A percentile compares a stretch with the other conserved stretches of the same genome.
These are phyloP conservation scores for Phytomonas sp. DNA, from an alignment of 208 protist species.

Conservation along the genomic window DNA sequence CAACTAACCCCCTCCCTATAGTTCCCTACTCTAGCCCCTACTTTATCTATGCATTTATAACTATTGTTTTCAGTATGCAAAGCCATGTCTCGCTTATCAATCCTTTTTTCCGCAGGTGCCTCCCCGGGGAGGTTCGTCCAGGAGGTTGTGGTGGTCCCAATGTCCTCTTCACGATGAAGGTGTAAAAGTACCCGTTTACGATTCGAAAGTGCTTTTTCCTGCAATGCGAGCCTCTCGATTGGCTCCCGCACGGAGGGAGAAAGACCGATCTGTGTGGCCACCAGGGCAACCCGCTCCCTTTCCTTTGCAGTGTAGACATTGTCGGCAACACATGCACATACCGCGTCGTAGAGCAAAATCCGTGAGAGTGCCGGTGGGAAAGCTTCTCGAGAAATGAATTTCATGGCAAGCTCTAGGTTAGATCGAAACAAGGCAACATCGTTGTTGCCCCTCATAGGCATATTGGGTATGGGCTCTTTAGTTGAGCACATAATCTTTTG, in stretches of 20 bases:
- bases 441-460: neutral
- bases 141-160: slow-evolving; percentile 6
- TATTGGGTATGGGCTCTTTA: neutral
- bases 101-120: neutral
- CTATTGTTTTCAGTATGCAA: neutral
- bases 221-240: slow-evolving; percentile 55
- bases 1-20: neutral
- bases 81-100: neutral
- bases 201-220: slow-evolving; percentile 44
- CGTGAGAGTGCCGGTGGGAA: slow-evolving; percentile 41
- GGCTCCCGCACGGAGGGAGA: slow-evolving; percentile 43
- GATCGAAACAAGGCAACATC: neutral
- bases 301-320: slow-evolving; percentile 42
- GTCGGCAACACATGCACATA: slow-evolving; percentile 48
- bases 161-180: slow-evolving; percentile 9
- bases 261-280: slow-evolving; percentile 52
- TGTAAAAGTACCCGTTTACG: slow-evolving; percentile 38
- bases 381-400: slow-evolving; percentile 33
- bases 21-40: neutral
- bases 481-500: neutral
- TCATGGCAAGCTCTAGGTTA: slow-evolving; percentile 12
- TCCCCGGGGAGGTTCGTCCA: neutral
- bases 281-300: slow-evolving; percentile 37
- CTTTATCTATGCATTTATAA: neutral
- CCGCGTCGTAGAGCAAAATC: slow-evolving; percentile 60